Percentiles rank a stretch among this genome's conserved stretches.
These are phyloP conservation scores for Diaporthe amygdali DNA, from an alignment of 2,329 filamentous ascomycete genomes.

Conservation along the genomic window DNA sequence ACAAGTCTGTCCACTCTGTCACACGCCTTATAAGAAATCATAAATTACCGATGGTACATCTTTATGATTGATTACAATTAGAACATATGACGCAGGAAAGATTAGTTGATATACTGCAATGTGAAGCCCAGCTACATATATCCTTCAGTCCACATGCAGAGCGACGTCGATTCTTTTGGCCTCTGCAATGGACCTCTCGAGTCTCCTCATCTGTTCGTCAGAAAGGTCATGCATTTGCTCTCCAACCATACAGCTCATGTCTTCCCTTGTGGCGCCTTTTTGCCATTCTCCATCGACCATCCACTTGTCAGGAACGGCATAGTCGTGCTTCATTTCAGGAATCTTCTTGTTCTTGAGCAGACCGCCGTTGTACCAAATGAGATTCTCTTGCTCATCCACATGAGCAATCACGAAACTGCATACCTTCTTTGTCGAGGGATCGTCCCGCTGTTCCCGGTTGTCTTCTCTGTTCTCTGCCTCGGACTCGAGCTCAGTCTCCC, in stretches of 20 bases:
- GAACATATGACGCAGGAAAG: too few species aligned
- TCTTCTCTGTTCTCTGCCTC: not conserved
- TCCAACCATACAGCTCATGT: conserved; percentile 44
- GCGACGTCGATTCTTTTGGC: conserved; percentile 28
- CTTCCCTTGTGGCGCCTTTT: conserved; percentile 38
- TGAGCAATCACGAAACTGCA: conserved; percentile 50
- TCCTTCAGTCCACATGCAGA: not conserved
- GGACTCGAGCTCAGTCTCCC: conserved; percentile 26
- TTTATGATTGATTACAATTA: too few species aligned
- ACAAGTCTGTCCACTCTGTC: too few species aligned
- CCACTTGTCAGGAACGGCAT: conserved; percentile 42
- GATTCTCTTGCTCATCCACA: conserved; percentile 40
- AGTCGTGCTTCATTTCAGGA: conserved; percentile 33
- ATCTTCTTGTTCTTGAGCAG: conserved; percentile 45
- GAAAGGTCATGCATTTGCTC: conserved; percentile 11
- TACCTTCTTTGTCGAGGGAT: conserved; percentile 28
- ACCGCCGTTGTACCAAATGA: conserved; percentile 51
- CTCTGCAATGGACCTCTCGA: conserved; percentile 27
- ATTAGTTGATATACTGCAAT: not conserved
- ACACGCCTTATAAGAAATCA: too few species aligned
- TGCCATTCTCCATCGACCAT: conserved; percentile 46
- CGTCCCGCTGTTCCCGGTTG: not conserved
- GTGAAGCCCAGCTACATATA: too few species aligned
- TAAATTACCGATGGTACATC: too few species aligned
- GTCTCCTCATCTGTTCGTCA: conserved; percentile 1